Base-by-base conservation (phyloP, 768 basidiomycete genomes). In the Cubamyces lactineus region DNA sequence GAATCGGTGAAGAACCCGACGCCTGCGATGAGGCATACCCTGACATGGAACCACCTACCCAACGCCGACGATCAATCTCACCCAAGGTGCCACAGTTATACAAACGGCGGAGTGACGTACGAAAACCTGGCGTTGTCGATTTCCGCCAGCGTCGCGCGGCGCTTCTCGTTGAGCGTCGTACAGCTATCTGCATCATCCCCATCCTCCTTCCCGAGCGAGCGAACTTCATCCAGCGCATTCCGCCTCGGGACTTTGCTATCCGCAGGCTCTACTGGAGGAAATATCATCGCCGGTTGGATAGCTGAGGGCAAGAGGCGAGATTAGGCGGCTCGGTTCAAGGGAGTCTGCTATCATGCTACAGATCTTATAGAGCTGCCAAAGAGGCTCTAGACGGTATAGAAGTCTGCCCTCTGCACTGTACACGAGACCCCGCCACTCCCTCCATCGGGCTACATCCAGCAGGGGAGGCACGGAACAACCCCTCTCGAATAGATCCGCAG, bases 91-190 rank as follows among this genome's bases (percentile, higher is more conserved):
- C 7, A 7, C 28, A 28, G 28, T 19, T 11, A 19, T n/a, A 13
- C 40, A 15, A 47, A 13, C n/a, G 13, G 41, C 21, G 16, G 17
- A 7, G 54, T 52, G 15, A 34, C 21, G 71, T 43, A 76, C 75
- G 73, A 74, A 72, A 83, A 84, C 41, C 71, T 73, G 50, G 82
- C 82, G 61, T 80, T 79, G 73, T 83, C 82, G 56, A 84, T 72
- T 65, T 84, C 82, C 16, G 77, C 76, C 13, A 84, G 75, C n/a
- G 81, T 80, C 5, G 79, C 80, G 13, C 78, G 73, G 30, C 82
- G 73, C 28, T 74, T 71, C 43, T 79, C 76, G 69, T 71, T 70
- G 42, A 75, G 67, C 26, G 49, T 59, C 5, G 41, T 41, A 8
- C 24, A 42, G 46, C 56, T 40, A 12, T 39, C 57, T 4, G 12